Conservation (phyloP, 108 stramenopile genomes). For the Fragilaria radians region DNA sequence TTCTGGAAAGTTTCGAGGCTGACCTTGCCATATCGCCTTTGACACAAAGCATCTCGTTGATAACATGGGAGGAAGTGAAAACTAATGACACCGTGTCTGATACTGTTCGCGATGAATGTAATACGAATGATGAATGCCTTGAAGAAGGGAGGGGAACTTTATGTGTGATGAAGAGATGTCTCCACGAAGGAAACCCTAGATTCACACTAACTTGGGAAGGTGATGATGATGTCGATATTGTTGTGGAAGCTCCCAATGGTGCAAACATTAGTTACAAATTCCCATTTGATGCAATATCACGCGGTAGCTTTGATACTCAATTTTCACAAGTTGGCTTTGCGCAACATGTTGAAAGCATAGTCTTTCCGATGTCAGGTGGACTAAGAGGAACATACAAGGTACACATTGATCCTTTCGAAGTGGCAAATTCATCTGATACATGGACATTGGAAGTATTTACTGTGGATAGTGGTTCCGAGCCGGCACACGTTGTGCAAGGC, state of each 20-base stretch:
- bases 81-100: neutral
- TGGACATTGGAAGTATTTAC: neutral
- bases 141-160: neutral
- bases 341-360: neutral
- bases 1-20: neutral
- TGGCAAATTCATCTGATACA: neutral
- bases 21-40: neutral
- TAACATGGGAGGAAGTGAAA: neutral
- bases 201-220: constrained; percentile 25
- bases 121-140: neutral
- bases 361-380: constrained; percentile 2
- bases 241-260: neutral
- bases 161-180: neutral
- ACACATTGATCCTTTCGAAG: neutral
- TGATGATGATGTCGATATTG: constrained; percentile 2
- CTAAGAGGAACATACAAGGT: constrained; percentile 1
- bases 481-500: neutral
- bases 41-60: neutral
- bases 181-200: constrained; percentile 7
- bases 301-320: constrained; percentile 2
- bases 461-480: neutral
- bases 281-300: neutral
- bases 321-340: neutral
- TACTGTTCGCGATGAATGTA: neutral
- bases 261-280: neutral